A percentile compares a stretch with the other conserved stretches of the same genome.
These are phyloP conservation scores for Periconia sp. DNA, from an alignment of 2,329 filamentous ascomycete species.

Conservation along the genomic window DNA sequence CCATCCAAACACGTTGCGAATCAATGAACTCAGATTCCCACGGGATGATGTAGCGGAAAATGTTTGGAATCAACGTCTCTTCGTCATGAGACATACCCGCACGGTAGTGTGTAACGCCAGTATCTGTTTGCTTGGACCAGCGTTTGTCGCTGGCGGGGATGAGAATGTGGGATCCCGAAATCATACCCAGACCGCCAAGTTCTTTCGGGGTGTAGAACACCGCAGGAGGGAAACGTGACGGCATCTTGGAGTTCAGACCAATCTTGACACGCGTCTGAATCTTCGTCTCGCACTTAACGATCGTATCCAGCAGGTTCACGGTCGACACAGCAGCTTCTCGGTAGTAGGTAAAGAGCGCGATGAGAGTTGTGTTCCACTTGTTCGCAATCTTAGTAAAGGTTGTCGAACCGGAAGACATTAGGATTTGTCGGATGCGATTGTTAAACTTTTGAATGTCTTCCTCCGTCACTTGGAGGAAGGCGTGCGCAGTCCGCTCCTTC, in stretches of 20 bases:
- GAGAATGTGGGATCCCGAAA: constrained; percentile 95
- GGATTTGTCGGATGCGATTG: constrained; percentile 95
- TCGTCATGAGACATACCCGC: constrained; percentile 98
- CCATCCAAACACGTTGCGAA: constrained; percentile 98
- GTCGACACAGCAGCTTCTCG: constrained; percentile 97
- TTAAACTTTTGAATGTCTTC: constrained; percentile 99
- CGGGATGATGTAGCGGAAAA: constrained; percentile 98
- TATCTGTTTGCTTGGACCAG: constrained; percentile 98
- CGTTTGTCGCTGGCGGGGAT: constrained; percentile 98
- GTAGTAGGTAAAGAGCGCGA: constrained; percentile 98
- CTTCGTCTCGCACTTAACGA: constrained; percentile 99
- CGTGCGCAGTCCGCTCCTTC: constrained; percentile 95
- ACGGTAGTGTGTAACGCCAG: constrained; percentile 94
- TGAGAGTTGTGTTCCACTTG: constrained; percentile 98
- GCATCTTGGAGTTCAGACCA: constrained; percentile 98
- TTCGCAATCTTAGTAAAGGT: constrained; percentile 99
- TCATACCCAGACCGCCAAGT: constrained; percentile 96
- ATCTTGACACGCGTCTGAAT: constrained; percentile 99
- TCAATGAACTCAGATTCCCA: constrained; percentile 99
- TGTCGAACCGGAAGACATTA: constrained; percentile 99
- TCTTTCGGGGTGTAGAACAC: constrained; percentile 99
- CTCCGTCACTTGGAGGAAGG: constrained; percentile 96
- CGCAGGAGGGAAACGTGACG: constrained; percentile 94
- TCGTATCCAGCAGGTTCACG: constrained; percentile 90
- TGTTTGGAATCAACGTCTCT: constrained; percentile 97